Evolutionary conservation across 805 yeast genomes (phyloP).

Genomic region (Kazachstania martiniae): DNA sequence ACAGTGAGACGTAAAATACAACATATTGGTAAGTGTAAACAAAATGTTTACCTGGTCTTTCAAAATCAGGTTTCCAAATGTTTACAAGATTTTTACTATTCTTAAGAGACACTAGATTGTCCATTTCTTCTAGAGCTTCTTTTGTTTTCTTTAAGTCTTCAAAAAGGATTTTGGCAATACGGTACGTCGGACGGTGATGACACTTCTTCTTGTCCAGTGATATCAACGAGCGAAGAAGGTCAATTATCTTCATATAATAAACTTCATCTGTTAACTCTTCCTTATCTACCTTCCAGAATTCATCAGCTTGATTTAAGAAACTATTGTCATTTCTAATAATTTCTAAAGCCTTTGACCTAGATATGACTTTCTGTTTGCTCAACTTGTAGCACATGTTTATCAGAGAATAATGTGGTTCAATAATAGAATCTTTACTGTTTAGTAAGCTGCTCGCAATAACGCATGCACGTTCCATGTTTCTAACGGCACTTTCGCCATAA

Average conservation of each 20-base stretch:
- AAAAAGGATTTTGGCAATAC: constrained; percentile 52
- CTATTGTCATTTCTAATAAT: constrained; percentile 31
- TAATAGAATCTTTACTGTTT: constrained; percentile 40
- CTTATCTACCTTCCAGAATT: constrained; percentile 17
- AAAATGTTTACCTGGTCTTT: constrained; percentile 89
- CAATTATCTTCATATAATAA: constrained; percentile 34
- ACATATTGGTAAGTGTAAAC: constrained; percentile 64
- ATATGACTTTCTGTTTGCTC: constrained; percentile 30
- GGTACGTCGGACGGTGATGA: constrained; percentile 79
- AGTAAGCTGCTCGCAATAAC: constrained; percentile 27
- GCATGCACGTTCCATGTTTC: constrained; percentile 36
- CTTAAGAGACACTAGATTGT: constrained; percentile 50
- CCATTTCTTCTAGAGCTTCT: constrained; percentile 56
- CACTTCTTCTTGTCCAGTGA: constrained; percentile 69
- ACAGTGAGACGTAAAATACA: constrained; percentile 46
- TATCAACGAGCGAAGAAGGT: constrained; percentile 37
- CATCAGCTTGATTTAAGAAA: constrained; percentile 16
- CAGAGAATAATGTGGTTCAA: constrained; percentile 71
- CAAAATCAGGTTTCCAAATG: constrained; percentile 90
- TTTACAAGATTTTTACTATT: constrained; percentile 62
- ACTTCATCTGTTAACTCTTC: constrained; percentile 6
- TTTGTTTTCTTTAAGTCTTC: constrained; percentile 42
- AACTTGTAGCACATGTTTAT: constrained; percentile 51
- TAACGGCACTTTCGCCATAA: constrained; percentile 6
- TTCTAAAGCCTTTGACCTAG: constrained; percentile 29